Evolutionary conservation across 371 early-diverging fungal genomes (phyloP).

Genomic region (Mucor sp.): DNA sequence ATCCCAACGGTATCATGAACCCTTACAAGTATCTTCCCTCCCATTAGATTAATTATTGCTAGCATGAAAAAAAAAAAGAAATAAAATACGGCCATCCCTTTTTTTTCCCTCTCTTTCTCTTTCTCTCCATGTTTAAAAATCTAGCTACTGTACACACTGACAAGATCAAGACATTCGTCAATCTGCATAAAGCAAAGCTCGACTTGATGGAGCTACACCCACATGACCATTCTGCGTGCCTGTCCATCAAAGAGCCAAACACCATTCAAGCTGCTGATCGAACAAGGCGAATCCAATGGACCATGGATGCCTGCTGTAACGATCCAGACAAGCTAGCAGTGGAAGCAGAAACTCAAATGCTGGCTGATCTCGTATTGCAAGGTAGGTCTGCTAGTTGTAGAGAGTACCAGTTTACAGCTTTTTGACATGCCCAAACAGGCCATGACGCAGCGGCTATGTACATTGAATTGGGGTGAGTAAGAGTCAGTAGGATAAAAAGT

Average conservation of each 20-base stretch:
- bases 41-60: neutral
- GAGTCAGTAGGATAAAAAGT: neutral
- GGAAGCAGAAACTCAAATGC: neutral
- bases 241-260: neutral
- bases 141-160: neutral
- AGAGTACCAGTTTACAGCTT: neutral
- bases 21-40: constrained; percentile 66
- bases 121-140: neutral
- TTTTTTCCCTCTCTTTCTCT: neutral
- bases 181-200: neutral
- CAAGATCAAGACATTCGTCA: neutral
- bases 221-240: neutral
- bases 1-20: constrained; percentile 87
- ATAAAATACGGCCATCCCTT: neutral
- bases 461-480: neutral
- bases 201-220: neutral
- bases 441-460: neutral
- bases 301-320: neutral
- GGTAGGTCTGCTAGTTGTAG: neutral
- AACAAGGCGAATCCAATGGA: neutral
- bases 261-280: neutral
- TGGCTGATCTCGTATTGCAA: neutral
- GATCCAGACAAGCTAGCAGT: neutral
- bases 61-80: neutral
- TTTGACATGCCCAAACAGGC: neutral